Evolutionary conservation across 768 basidiomycete species (phyloP).

Genomic region (Boletus patriciae): DNA sequence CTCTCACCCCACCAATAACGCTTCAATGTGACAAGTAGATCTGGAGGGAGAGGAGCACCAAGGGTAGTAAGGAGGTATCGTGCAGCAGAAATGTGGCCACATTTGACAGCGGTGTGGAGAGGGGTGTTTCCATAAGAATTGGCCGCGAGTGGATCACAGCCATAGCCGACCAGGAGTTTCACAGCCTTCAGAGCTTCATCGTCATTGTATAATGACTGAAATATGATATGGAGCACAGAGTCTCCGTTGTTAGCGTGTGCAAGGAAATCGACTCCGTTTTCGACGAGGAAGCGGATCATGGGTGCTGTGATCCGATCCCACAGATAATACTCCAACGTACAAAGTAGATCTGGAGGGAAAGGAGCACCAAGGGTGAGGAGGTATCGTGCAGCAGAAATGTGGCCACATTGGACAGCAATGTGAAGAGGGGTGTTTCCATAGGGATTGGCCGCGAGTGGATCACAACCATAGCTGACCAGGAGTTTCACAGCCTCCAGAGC

Average conservation of each 20-base stretch:
- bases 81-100: background rate
- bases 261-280: background rate
- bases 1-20: too few relatives aligned
- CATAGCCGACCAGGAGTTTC: background rate
- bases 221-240: background rate
- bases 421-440: background rate
- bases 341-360: background rate
- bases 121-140: background rate
- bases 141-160: background rate
- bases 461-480: too few relatives aligned
- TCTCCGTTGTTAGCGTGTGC: background rate
- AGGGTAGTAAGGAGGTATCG: background rate
- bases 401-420: too few relatives aligned
- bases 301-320: background rate
- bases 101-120: background rate
- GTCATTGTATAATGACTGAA: fast-evolving
- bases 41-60: background rate
- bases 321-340: background rate
- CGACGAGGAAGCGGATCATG: background rate
- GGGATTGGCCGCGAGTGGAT: too few relatives aligned
- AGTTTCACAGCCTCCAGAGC: background rate
- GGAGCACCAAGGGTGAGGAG: background rate
- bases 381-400: background rate
- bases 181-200: background rate
- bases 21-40: background rate